phyloP scores from a whole-genome alignment of 2,329 filamentous ascomycete species.

The Ophiocordyceps robertsii region DNA sequence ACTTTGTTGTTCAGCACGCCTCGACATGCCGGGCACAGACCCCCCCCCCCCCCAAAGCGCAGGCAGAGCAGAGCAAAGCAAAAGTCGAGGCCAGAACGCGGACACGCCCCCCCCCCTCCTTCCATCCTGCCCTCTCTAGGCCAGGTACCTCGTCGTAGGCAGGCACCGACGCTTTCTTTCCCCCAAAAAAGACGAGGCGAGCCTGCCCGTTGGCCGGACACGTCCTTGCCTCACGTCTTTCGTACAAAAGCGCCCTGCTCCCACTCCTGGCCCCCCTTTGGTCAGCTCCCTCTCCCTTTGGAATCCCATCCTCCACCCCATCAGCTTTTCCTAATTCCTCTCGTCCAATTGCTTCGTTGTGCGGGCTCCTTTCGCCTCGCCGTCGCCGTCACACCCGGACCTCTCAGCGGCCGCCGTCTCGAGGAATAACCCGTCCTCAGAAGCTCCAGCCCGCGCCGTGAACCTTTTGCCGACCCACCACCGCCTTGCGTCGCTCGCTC shows the following conservation, averaged over 20 bases:
- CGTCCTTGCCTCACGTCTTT: slow-evolving; percentile 1
- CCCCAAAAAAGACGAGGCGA: neutral
- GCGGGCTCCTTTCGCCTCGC: neutral
- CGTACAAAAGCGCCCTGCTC: slow-evolving; percentile 9
- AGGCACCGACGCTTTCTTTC: slow-evolving; percentile 2
- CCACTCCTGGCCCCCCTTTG: slow-evolving; percentile 3
- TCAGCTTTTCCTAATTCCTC: neutral
- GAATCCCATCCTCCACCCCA: neutral
- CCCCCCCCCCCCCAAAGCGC: neutral
- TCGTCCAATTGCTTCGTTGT: neutral
- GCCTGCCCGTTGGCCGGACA: slow-evolving; percentile 1
- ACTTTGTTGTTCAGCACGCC: neutral
- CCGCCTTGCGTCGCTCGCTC: neutral
- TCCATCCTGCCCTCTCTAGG: neutral
- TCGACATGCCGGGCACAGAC: neutral
- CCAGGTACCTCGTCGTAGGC: neutral
- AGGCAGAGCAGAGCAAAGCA: neutral
- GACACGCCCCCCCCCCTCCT: neutral
- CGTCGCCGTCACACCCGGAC: neutral
- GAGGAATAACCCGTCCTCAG: neutral
- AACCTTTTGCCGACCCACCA: slow-evolving; percentile 1
- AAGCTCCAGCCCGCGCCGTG: neutral
- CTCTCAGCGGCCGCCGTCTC: neutral
- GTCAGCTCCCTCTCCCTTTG: slow-evolving; percentile 3
- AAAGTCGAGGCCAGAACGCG: neutral